A percentile compares a stretch with the other conserved stretches of the same genome.
Evolutionary conservation across 2,329 filamentous ascomycete genomes (phyloP).

Genomic region (Fusarium chuoi): DNA sequence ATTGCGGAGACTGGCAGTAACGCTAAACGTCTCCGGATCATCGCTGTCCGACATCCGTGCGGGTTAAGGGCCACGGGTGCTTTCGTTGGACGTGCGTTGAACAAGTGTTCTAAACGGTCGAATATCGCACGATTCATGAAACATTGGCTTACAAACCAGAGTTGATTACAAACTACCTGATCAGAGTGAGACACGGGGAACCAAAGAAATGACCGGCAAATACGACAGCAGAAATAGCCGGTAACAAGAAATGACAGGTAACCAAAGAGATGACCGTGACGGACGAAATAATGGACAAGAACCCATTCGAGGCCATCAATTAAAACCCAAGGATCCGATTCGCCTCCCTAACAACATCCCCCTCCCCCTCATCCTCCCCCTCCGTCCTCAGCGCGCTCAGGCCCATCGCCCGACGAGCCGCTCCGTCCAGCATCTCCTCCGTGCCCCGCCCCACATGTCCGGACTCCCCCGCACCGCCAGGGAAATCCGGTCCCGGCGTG

Average conservation of each 20-base stretch:
- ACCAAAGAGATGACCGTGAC: neutral
- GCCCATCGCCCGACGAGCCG: slow-evolving; percentile 58
- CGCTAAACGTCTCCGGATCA: neutral
- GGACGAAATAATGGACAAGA: neutral
- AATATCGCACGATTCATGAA: neutral
- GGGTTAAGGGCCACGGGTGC: neutral
- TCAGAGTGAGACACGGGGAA: neutral
- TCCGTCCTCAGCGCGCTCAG: slow-evolving; percentile 1
- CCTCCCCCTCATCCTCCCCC: slow-evolving; percentile 11
- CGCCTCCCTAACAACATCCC: slow-evolving; percentile 52
- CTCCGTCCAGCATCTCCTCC: slow-evolving; percentile 48
- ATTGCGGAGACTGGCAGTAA: neutral
- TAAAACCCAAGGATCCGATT: slow-evolving; percentile 58
- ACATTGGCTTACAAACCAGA: slow-evolving; percentile 13
- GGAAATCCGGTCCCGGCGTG: slow-evolving; percentile 75
- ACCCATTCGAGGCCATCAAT: neutral
- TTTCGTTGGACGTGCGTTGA: neutral
- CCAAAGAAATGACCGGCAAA: neutral
- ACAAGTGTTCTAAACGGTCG: neutral
- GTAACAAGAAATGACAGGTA: neutral
- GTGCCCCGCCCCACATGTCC: slow-evolving; percentile 60
- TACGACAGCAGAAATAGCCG: neutral
- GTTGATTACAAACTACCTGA: neutral
- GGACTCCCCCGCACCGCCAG: slow-evolving; percentile 75
- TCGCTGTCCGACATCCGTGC: neutral